These are phyloP conservation scores for Gloeopeniophorella convolvens DNA, from an alignment of 768 basidiomycete species.

Conservation along the genomic window DNA sequence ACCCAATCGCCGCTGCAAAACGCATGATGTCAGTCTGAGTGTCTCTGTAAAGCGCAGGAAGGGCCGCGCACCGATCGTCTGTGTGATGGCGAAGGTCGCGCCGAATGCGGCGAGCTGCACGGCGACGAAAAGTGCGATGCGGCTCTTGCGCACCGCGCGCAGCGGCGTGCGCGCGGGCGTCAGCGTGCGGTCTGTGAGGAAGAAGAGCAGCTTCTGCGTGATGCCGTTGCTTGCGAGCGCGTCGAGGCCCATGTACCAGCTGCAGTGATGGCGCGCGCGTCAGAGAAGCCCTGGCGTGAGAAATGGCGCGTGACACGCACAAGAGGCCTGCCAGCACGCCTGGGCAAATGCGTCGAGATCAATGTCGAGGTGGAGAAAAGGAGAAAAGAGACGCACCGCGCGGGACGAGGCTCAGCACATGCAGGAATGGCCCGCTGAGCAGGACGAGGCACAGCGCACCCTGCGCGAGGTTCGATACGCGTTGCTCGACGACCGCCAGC, in stretches of 20 bases:
- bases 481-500: conserved; percentile 80
- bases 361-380: conserved; percentile 9
- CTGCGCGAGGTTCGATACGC: conserved; percentile 87
- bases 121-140: conserved; percentile 62
- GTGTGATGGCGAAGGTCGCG: conserved; percentile 84
- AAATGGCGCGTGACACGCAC: conserved; percentile 37
- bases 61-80: conserved; percentile 63
- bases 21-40: neutral
- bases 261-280: conserved; percentile 22
- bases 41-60: neutral
- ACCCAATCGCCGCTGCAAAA: conserved; percentile 72
- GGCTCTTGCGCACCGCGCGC: conserved; percentile 61
- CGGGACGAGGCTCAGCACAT: conserved; percentile 73
- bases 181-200: conserved; percentile 63
- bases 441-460: conserved; percentile 74
- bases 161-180: conserved; percentile 67
- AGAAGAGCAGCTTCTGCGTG: conserved; percentile 71
- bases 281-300: neutral
- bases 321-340: conserved; percentile 83
- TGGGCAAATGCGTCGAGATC: conserved; percentile 6
- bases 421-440: conserved; percentile 76
- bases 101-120: conserved; percentile 83
- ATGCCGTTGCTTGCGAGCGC: conserved; percentile 79
- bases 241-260: conserved; percentile 91
- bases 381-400: conserved; percentile 35